A percentile compares a stretch with the other conserved stretches of the same genome.
phyloP scores from a whole-genome alignment of 768 basidiomycete species.

The Boletus rubescentipes region DNA sequence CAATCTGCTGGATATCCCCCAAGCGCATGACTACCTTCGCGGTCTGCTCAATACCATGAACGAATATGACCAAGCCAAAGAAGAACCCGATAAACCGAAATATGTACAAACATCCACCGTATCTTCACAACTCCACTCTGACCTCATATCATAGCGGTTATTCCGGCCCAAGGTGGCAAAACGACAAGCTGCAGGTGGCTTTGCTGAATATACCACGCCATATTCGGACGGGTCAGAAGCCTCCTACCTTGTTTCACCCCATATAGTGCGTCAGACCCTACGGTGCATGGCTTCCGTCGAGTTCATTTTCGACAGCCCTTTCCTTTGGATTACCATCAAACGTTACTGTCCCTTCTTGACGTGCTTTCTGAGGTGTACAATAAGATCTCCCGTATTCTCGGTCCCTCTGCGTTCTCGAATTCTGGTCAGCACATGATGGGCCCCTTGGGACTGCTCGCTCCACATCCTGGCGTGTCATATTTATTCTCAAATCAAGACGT shows the following conservation, averaged over 20 bases:
- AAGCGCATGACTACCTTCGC: slow-evolving; percentile 77
- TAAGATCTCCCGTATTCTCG: slow-evolving; percentile 80
- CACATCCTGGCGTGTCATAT: slow-evolving; percentile 82
- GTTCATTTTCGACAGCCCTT: slow-evolving; percentile 60
- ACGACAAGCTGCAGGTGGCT: slow-evolving; percentile 48
- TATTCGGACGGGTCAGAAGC: slow-evolving; percentile 60
- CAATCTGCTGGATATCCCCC: slow-evolving; percentile 75
- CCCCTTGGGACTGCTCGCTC: slow-evolving; percentile 69
- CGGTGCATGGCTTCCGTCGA: not conserved
- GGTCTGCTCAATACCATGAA: slow-evolving; percentile 67
- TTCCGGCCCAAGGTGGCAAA: slow-evolving; percentile 61
- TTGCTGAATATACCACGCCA: slow-evolving; percentile 60
- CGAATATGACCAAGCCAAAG: slow-evolving; percentile 76
- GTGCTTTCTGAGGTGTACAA: slow-evolving; percentile 88
- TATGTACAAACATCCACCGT: slow-evolving; percentile 46
- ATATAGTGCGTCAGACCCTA: slow-evolving; percentile 55
- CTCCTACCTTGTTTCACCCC: slow-evolving; percentile 70
- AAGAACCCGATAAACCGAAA: slow-evolving; percentile 54
- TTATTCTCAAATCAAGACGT: slow-evolving; percentile 48
- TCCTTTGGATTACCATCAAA: slow-evolving; percentile 85
- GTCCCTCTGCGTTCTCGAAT: slow-evolving; percentile 74
- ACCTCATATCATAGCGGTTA: slow-evolving; percentile 42
- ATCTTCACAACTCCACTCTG: not conserved
- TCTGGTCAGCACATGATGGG: slow-evolving; percentile 73
- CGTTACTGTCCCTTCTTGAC: slow-evolving; percentile 83